Base-by-base conservation (phyloP, 306 rosid genomes). In the Sechiopsis laciniata region DNA sequence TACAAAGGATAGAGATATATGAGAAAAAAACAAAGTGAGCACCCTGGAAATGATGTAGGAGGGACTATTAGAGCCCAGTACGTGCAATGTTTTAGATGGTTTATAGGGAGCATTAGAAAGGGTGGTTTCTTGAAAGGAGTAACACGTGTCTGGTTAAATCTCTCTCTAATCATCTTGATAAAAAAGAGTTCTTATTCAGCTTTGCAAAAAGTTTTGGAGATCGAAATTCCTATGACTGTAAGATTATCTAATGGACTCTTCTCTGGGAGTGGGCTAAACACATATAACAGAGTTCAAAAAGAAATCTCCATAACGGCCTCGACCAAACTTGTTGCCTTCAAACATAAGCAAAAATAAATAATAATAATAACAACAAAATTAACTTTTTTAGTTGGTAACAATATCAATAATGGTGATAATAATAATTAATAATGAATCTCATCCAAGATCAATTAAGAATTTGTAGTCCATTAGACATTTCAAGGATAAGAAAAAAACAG, bases 1-100 rank as follows among this genome's bases (percentile, higher is more conserved):
- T 94, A 71, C 76, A 57, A 64, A 80, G 21, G 53, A 32, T 54
- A 77, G 59, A 59, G 48, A 78, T 73, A 73, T 68, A 74, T 42
- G 19, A 76, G 58, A 48, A 75, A 24, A 26, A 69, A 68, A 68
- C 56, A 68, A 21, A 6, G 16, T 42, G 26, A 42, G 55, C 72
- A 66, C 10, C 72, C 71, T 66, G 54, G 72, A 42, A 66, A 64
- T 64, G 5, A 50, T 64, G 15, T 8, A 64, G 26, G 71, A 64
- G 21, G 37, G 21, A 32, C 46, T 62, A 62, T 16, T 29, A 32
- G 14, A 32, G 48, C 15, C 21, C 21, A 15, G 13, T 15, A 15
- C 21, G 21, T 15, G 68, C 68, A 62, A 42, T 10, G 22, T 63
- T 16, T 9, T 62, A 62, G 46, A 59, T 59, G 42, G 70, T 63